phyloP scores from a whole-genome alignment of 2,329 filamentous ascomycete genomes.

The Alternaria gaisen region DNA sequence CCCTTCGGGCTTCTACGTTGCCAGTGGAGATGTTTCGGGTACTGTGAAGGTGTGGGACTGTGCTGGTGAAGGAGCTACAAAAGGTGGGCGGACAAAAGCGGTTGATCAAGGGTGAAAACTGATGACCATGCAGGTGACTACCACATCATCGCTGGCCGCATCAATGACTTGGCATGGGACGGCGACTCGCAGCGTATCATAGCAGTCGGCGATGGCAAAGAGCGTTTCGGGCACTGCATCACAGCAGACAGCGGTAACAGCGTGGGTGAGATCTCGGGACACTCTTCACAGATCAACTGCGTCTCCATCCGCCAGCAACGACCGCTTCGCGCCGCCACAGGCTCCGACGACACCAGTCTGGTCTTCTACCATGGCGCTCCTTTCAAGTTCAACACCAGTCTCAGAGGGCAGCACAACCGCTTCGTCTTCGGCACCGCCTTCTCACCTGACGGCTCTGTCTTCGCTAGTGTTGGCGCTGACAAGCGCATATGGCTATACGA shows the following conservation, averaged over 20 bases:
- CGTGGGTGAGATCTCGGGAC: slow-evolving; percentile 91
- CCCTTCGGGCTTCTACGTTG: slow-evolving; percentile 93
- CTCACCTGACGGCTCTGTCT: slow-evolving; percentile 81
- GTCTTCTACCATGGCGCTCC: slow-evolving; percentile 94
- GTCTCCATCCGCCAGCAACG: slow-evolving; percentile 89
- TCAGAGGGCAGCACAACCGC: slow-evolving; percentile 80
- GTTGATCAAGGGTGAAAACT: slow-evolving; percentile 30
- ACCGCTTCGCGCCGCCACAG: slow-evolving; percentile 90
- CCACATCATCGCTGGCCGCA: slow-evolving; percentile 89
- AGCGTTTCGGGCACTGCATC: slow-evolving; percentile 92
- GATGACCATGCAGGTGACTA: slow-evolving; percentile 74
- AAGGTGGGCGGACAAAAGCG: slow-evolving; percentile 58
- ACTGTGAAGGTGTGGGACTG: slow-evolving; percentile 91
- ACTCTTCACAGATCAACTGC: slow-evolving; percentile 88
- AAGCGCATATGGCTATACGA: slow-evolving; percentile 93
- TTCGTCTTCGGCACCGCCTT: slow-evolving; percentile 91
- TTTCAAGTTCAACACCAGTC: slow-evolving; percentile 93
- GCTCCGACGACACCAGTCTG: slow-evolving; percentile 86
- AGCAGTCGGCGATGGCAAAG: slow-evolving; percentile 92
- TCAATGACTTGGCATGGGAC: slow-evolving; percentile 98
- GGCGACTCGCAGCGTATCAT: slow-evolving; percentile 96
- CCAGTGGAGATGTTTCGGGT: slow-evolving; percentile 87
- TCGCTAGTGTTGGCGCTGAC: slow-evolving; percentile 94
- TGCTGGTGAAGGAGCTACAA: slow-evolving; percentile 84
- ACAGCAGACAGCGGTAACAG: slow-evolving; percentile 91